Conservation (phyloP, 208 protist genomes). For the Trypanosomatidae sp. region DNA sequence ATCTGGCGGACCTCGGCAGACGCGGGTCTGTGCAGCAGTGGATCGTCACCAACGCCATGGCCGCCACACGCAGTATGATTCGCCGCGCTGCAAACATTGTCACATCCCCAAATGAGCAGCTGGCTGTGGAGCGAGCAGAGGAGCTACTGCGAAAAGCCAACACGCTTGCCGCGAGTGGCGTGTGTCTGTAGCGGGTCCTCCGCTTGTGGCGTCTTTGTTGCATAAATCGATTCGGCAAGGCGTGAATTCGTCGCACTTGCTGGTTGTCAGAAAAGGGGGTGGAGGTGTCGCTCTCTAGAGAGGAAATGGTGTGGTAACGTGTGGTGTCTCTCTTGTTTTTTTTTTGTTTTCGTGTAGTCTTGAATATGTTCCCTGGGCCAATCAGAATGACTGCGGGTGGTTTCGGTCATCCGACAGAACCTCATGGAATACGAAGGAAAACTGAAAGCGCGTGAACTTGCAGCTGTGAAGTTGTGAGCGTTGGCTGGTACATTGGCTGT, state of each 20-base stretch:
- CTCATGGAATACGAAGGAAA: not conserved
- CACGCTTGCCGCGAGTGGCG: conserved; percentile 2
- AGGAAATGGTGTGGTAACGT: not conserved
- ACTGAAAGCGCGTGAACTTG: not conserved
- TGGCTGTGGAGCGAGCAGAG: conserved; percentile 18
- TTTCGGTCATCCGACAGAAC: not conserved
- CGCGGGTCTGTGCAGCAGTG: conserved; percentile 37
- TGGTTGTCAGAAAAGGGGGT: not conserved
- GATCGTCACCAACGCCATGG: conserved; percentile 27
- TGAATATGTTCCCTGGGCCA: not conserved
- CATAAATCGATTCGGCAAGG: not conserved
- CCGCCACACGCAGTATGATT: conserved; percentile 23
- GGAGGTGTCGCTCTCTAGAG: not conserved
- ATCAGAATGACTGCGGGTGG: not conserved
- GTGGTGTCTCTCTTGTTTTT: not conserved
- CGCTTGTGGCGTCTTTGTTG: not conserved
- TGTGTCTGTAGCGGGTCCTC: conserved; percentile 3
- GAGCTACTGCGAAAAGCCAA: conserved; percentile 21
- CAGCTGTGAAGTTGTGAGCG: not conserved
- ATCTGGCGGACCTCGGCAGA: conserved; percentile 40
- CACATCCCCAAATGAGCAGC: conserved; percentile 8
- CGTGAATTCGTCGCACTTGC: not conserved
- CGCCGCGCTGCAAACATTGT: conserved; percentile 7
- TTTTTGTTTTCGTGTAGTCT: not conserved
- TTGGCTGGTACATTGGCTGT: not conserved